These are phyloP conservation scores for Theobroma grandiflorum DNA, from an alignment of 441 rosid species.

Conservation along the genomic window DNA sequence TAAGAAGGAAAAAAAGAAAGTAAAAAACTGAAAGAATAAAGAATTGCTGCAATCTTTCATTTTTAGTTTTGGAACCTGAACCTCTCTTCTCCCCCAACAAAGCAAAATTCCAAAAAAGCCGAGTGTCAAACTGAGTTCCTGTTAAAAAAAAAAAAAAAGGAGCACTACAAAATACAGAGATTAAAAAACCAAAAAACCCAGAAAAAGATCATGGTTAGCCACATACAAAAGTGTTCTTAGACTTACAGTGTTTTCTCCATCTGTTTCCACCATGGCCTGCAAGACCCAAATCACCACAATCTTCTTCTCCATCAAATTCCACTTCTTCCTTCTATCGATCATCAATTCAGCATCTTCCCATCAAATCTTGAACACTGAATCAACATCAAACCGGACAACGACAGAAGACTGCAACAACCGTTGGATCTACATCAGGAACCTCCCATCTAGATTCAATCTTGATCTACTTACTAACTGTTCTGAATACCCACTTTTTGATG, in stretches of 20 bases:
- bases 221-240: neutral
- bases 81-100: neutral
- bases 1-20: neutral
- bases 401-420: conserved; percentile 62
- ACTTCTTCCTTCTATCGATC: conserved; percentile 33
- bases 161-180: neutral
- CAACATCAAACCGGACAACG: conserved; percentile 6
- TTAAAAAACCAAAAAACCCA: neutral
- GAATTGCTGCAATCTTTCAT: neutral
- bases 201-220: neutral
- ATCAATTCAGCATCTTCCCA: conserved; percentile 30
- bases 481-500: conserved; percentile 59
- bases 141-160: neutral
- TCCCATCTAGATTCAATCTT: conserved; percentile 82
- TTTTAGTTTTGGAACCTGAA: neutral
- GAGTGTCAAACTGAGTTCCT: neutral
- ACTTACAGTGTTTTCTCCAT: neutral
- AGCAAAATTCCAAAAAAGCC: neutral
- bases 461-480: conserved; percentile 87
- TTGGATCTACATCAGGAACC: conserved; percentile 85
- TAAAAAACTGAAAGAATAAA: neutral
- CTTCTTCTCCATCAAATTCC: conserved; percentile 16
- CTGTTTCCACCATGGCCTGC: conserved; percentile 17
- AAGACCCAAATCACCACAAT: neutral
- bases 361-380: conserved; percentile 38